Percentiles rank a stretch among this genome's conserved stretches.
These are phyloP conservation scores for Metschnikowia shivogae DNA, from an alignment of 805 yeast species.

Conservation along the genomic window DNA sequence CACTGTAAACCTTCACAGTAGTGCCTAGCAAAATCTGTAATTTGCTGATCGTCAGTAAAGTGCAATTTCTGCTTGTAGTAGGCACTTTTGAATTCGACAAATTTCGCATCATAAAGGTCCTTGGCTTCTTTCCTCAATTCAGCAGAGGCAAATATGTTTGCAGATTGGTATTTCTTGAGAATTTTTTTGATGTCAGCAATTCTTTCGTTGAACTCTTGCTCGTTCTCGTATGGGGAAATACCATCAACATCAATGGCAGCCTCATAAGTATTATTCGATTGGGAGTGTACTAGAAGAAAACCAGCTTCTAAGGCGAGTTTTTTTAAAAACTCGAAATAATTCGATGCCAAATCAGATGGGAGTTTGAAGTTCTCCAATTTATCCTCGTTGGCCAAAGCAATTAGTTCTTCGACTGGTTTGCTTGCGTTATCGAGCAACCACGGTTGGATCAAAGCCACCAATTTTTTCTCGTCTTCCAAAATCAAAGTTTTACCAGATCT, in stretches of 20 bases:
- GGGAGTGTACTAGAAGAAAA: conserved; percentile 60
- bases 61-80: conserved; percentile 81
- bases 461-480: conserved; percentile 67
- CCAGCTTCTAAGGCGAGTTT: conserved; percentile 65
- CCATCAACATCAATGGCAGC: conserved; percentile 72
- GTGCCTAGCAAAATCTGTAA: conserved; percentile 66
- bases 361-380: conserved; percentile 32
- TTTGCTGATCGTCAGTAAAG: conserved; percentile 58
- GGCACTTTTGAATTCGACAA: conserved; percentile 76
- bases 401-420: conserved; percentile 30
- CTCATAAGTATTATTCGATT: conserved; percentile 50
- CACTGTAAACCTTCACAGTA: conserved; percentile 95
- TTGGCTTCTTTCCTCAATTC: conserved; percentile 45
- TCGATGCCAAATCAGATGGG: conserved; percentile 44
- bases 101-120: conserved; percentile 67
- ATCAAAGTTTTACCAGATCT: conserved; percentile 62
- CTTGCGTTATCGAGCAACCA: conserved; percentile 42
- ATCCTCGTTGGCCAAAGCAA: conserved; percentile 28
- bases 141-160: conserved; percentile 59
- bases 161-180: conserved; percentile 62
- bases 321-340: conserved; percentile 58
- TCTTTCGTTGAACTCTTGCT: conserved; percentile 59
- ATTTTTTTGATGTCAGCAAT: conserved; percentile 47
- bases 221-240: conserved; percentile 60
- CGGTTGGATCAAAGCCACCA: conserved; percentile 55